Evolutionary conservation across 2,329 filamentous ascomycete genomes (phyloP).

Genomic region (Ophiostoma fasciatum): DNA sequence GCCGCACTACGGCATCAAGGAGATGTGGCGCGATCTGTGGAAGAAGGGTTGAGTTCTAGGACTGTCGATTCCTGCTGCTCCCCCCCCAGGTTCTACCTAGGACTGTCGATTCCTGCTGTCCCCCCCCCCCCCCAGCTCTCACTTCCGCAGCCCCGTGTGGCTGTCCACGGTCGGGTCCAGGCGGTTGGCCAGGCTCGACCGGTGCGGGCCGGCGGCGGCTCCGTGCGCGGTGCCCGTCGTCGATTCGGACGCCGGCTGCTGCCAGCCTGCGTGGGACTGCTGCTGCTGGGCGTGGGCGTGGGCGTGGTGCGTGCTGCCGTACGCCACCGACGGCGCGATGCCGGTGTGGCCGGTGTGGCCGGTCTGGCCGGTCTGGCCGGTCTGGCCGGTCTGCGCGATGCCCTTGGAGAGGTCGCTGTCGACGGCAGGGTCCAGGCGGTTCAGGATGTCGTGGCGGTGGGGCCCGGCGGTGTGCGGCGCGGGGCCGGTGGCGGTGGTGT

Average conservation of each 20-base stretch:
- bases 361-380: neutral
- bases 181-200: constrained; percentile 25
- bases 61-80: neutral
- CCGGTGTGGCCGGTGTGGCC: neutral
- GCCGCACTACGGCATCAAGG: constrained; percentile 69
- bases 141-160: constrained; percentile 6
- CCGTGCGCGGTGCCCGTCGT: neutral
- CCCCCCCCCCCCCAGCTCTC: neutral
- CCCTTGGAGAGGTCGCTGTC: constrained; percentile 18
- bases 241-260: neutral
- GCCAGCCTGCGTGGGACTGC: too few species aligned
- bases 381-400: neutral
- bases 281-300: neutral
- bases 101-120: neutral
- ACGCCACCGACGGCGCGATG: neutral
- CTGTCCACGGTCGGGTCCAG: constrained; percentile 36
- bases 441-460: constrained; percentile 24
- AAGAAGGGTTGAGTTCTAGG: neutral
- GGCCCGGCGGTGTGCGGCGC: constrained; percentile 27
- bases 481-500: constrained; percentile 10
- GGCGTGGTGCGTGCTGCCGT: constrained; percentile 15
- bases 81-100: neutral
- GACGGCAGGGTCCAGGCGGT: constrained; percentile 26
- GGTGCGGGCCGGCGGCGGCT: constrained; percentile 23
- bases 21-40: constrained; percentile 79